Base-by-base conservation (phyloP, 2,329 filamentous ascomycete species). In the Coccinonectria pachysandricola region DNA sequence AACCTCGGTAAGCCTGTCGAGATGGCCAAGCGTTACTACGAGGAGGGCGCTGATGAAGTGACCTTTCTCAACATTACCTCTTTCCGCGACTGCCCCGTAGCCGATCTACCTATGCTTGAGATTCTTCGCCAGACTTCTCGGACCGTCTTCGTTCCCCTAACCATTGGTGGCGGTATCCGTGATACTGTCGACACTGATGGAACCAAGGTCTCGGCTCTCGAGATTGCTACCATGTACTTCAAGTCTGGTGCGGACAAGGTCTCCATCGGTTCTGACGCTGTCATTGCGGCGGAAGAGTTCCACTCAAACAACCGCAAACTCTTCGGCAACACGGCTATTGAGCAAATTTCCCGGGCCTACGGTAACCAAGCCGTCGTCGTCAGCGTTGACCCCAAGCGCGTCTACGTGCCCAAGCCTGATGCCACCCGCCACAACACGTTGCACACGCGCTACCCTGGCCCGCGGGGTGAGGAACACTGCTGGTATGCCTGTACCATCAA, bases 401-500 rank as follows among this genome's bases (percentile, higher is more conserved):
- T 96, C 8, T 95, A 93, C 56, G 81, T 95, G 3, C 69, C 71
- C 21, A 77, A 79, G 19, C 59, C 68, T 13, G 71, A 78, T 25
- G 86, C 83, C 28, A 68, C 70, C 1, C 78, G 84, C 46, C 80
- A 91, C 56, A 59, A 63, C 54, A 83, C 79, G 9, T 62, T 95
- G 48, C 62, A 68, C 47, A 94, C 88, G 0, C 52, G 58, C 1
- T 70, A 63, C 35, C 75, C 74, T 0, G 85, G 87, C 7, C 76
- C 82, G 12, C 68, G 71, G 21, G 86, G 86, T 15, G 83, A 95
- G 55, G 61, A 64, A 27, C 80, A 75, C 56, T 94, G 85, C 62
- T 98, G 88, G 88, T 98, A 95, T 54, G 87, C 91, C 31, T 96
- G 91, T 60, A 98, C 91, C 6, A 85, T 93, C 61, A 92, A 88